Conservation (phyloP, 768 basidiomycete species). For the Amanita pseudoporphyria region DNA sequence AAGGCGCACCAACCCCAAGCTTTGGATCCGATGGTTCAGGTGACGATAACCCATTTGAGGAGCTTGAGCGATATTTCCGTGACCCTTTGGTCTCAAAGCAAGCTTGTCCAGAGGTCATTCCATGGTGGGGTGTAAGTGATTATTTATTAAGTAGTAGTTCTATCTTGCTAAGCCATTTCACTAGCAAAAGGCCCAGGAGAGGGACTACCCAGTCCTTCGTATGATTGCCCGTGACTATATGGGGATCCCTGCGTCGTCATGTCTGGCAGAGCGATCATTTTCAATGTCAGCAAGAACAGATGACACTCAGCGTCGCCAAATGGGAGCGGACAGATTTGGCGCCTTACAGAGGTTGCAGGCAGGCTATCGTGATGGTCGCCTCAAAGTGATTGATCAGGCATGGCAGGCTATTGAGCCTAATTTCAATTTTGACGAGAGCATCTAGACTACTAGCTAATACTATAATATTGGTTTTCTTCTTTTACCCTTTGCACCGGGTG, state of each 20-base stretch:
- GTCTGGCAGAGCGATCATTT: constrained; percentile 3
- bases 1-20: neutral
- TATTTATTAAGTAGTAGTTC: too few relatives aligned
- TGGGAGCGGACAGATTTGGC: too few relatives aligned
- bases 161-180: neutral
- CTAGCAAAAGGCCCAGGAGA: neutral
- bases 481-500: too few relatives aligned
- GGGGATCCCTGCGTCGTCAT: constrained; percentile 10
- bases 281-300: neutral
- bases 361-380: too few relatives aligned
- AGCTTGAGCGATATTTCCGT: constrained; percentile 1
- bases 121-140: constrained; percentile 9
- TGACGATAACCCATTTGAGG: neutral
- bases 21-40: neutral
- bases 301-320: too few relatives aligned
- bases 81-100: neutral
- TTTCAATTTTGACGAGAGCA: too few relatives aligned
- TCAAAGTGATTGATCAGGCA: too few relatives aligned
- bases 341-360: too few relatives aligned
- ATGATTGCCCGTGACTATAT: constrained; percentile 12
- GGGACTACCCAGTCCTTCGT: constrained; percentile 9
- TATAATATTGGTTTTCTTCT: neutral
- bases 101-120: constrained; percentile 6
- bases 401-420: too few relatives aligned
- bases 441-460: too few relatives aligned